Evolutionary conservation across 202 grass and related monocot genomes (phyloP), one percentile per base, ranked within the genome.

Genomic region (Cymbopogon flexuosus): DNA sequence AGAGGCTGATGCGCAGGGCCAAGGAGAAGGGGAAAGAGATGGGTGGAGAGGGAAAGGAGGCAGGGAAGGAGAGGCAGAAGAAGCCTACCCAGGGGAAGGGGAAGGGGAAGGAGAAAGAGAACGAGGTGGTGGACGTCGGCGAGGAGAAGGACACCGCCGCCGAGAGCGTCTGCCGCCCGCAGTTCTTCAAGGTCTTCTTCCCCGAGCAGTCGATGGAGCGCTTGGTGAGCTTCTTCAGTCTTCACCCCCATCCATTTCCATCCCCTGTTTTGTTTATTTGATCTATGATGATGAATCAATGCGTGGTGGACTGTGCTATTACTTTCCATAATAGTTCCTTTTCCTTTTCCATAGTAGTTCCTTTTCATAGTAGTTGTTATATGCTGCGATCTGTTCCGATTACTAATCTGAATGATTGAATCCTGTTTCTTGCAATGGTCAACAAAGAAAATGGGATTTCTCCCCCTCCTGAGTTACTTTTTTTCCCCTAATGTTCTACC

Each of bases 151-250:
- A 3, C 10, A 42, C 0, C 2, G 43, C 12, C 10, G 10, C 10
- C 7, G 12, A 15, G 45, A 15, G 15, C 42, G 42, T 11, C 12
- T 2, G 31, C 2, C 42, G 76, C 10, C 43, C 18, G 41, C 41
- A 65, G 45, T 88, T 88, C 82, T 84, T 80, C 82, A 76, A 79
- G 65, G 78, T 85, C 62, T 81, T 89, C 77, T 64, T 81, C 21
- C 58, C 77, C 8, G 8, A 23, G 37, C 82, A 72, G 9, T 89
- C 73, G 0, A 5, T 19, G 72, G 72, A 89, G 58, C 73, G 45
- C 16, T 37, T 89, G 87, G 82, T 85, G 65, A 85, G 59, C 6
- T 42, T 45, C 18, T 8, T 34, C 36, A 21, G 36, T 29, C 31
- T 36, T 39, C 36, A 8, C 36, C 9, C 30, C 34, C 22, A 23